These are phyloP conservation scores for Talaromyces wortmannii DNA, from an alignment of 495 filamentous ascomycete species.

Conservation along the genomic window DNA sequence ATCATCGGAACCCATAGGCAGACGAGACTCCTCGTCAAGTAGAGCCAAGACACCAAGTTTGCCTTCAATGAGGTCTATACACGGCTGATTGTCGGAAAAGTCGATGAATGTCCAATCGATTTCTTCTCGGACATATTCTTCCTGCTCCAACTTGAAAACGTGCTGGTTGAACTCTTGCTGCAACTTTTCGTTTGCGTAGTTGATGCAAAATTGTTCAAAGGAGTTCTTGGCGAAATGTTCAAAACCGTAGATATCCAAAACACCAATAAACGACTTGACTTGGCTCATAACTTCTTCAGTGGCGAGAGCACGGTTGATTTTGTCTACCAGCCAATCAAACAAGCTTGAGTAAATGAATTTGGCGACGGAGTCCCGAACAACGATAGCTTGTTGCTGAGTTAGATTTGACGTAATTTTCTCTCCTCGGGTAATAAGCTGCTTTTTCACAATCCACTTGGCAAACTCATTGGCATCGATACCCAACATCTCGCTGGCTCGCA, in stretches of 20 bases:
- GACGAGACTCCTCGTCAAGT: slow-evolving; percentile 89
- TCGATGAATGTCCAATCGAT: slow-evolving; percentile 99
- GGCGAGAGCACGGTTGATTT: slow-evolving; percentile 84
- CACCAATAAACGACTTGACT: slow-evolving; percentile 92
- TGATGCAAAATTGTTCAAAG: slow-evolving; percentile 99
- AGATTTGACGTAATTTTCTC: slow-evolving; percentile 98
- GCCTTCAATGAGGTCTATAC: slow-evolving; percentile 97
- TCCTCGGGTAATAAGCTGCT: slow-evolving; percentile 91
- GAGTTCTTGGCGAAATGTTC: slow-evolving; percentile 99
- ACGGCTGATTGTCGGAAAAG: slow-evolving; percentile 99
- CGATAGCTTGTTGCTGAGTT: slow-evolving; percentile 86
- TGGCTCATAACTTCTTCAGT: slow-evolving; percentile 78
- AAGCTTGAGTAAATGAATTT: slow-evolving; percentile 98
- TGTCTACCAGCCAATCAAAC: slow-evolving; percentile 98
- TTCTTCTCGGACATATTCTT: slow-evolving; percentile 93
- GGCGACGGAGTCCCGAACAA: slow-evolving; percentile 95
- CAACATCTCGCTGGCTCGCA: slow-evolving; percentile 76
- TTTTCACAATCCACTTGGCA: slow-evolving; percentile 98
- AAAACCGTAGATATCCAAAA: slow-evolving; percentile 99
- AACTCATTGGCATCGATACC: slow-evolving; percentile 85
- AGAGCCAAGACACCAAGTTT: slow-evolving; percentile 90
- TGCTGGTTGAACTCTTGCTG: slow-evolving; percentile 99
- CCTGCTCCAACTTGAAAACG: slow-evolving; percentile 99
- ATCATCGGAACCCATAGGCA: slow-evolving; percentile 96
- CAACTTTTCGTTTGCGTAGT: slow-evolving; percentile 98